Conservation (phyloP, 768 basidiomycete genomes). For the Suillus bovinus region DNA sequence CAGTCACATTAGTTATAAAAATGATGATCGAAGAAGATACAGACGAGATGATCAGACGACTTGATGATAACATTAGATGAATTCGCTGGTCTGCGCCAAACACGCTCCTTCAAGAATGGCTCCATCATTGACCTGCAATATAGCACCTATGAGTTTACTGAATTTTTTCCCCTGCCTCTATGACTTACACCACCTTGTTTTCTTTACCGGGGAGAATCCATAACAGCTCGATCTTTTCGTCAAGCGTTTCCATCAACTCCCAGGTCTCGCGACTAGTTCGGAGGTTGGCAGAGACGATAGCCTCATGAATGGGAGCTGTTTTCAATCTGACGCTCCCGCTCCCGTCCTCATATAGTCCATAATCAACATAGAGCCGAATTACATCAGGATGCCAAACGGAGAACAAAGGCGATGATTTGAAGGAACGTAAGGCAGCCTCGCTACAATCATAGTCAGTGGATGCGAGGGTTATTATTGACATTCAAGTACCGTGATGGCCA, state of each 20-base stretch:
- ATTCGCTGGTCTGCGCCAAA: constrained; percentile 31
- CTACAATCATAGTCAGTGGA: constrained; percentile 13
- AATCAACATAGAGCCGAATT: constrained; percentile 51
- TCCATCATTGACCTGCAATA: constrained; percentile 15
- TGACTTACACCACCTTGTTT: constrained; percentile 8
- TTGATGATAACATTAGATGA: constrained; percentile 30
- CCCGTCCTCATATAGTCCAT: constrained; percentile 43
- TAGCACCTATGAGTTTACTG: neutral
- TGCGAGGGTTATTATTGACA: neutral
- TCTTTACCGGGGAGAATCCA: constrained; percentile 28
- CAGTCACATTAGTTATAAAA: neutral
- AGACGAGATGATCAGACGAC: constrained; percentile 26
- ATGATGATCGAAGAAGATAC: neutral
- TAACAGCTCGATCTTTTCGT: constrained; percentile 24
- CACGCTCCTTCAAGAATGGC: constrained; percentile 16
- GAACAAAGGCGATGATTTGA: constrained; percentile 65
- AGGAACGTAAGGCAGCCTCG: constrained; percentile 20
- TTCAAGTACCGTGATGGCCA: constrained; percentile 60
- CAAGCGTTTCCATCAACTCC: constrained; percentile 18
- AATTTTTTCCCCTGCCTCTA: neutral
- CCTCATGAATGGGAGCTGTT: constrained; percentile 67
- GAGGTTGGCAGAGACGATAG: constrained; percentile 55
- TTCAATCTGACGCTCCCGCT: constrained; percentile 55
- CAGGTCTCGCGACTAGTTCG: constrained; percentile 22
- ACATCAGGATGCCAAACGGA: constrained; percentile 49